Percentiles rank a stretch among this genome's conserved stretches.
Conservation (phyloP, 2,329 filamentous ascomycete species). For the Phialocephala sp. region DNA sequence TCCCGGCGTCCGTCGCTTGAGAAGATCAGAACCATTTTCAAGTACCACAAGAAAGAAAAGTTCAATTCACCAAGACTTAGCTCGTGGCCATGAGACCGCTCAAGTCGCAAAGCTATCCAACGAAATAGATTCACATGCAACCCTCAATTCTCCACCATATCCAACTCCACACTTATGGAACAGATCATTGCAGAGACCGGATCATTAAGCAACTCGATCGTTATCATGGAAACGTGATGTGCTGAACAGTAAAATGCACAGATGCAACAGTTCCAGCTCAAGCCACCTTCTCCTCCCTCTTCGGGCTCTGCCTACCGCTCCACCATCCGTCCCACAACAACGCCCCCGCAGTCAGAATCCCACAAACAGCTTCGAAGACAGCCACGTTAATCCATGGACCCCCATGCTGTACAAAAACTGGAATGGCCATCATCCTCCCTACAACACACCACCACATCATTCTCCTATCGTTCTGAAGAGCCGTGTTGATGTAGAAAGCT, state of each 20-base stretch:
- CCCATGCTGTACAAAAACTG: constrained; percentile 18
- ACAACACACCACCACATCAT: constrained; percentile 20
- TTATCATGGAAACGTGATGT: too few relatives aligned
- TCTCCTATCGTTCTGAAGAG: constrained; percentile 11
- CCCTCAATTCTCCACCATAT: too few relatives aligned
- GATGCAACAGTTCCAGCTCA: not conserved
- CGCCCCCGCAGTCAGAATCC: constrained; percentile 5
- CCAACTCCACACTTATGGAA: too few relatives aligned
- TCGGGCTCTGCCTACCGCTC: not conserved
- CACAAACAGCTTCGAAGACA: constrained; percentile 24
- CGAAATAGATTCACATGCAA: too few relatives aligned
- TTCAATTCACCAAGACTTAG: too few relatives aligned
- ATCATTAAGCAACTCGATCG: too few relatives aligned
- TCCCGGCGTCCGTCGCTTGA: too few relatives aligned
- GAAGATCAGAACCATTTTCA: too few relatives aligned
- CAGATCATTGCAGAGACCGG: too few relatives aligned
- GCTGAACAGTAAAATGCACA: not conserved
- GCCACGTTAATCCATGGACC: constrained; percentile 25
- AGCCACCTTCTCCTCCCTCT: not conserved
- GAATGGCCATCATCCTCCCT: constrained; percentile 16
- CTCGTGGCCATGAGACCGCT: too few relatives aligned
- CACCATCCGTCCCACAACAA: constrained; percentile 18
- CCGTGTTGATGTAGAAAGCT: constrained; percentile 24
- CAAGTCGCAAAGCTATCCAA: too few relatives aligned
- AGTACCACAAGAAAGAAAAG: too few relatives aligned